Evolutionary conservation across 495 filamentous ascomycete genomes (phyloP).

Genomic region (Penicillium dipodomyicola): DNA sequence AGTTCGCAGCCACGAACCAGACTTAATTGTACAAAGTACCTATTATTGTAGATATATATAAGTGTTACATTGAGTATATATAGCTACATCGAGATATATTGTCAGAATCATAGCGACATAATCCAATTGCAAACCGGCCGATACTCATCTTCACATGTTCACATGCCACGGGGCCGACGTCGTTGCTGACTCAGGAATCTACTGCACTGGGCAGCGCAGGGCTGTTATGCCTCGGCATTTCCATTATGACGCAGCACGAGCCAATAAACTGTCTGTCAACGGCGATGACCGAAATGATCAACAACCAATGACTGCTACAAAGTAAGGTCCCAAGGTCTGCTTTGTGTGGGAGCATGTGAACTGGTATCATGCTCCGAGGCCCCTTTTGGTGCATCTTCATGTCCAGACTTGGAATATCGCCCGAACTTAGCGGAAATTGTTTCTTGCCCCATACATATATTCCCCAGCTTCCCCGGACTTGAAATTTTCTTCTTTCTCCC

Average conservation of each 20-base stretch:
- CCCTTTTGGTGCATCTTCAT: slow-evolving; percentile 10
- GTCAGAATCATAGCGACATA: background rate
- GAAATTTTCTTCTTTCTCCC: slow-evolving; percentile 23
- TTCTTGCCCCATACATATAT: slow-evolving; percentile 23
- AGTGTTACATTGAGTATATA: background rate
- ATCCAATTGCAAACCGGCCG: background rate
- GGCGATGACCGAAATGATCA: slow-evolving; percentile 25
- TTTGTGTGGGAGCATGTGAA: slow-evolving; percentile 9
- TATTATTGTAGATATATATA: background rate
- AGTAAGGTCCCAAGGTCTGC: slow-evolving; percentile 10
- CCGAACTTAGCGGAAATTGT: slow-evolving; percentile 16
- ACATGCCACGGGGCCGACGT: background rate
- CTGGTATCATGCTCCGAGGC: slow-evolving; percentile 22
- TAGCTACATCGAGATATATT: background rate
- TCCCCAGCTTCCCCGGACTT: slow-evolving; percentile 30
- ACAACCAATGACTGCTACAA: slow-evolving; percentile 17
- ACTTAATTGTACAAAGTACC: background rate
- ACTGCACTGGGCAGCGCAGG: background rate
- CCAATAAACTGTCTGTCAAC: slow-evolving; percentile 18
- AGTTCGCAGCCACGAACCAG: background rate
- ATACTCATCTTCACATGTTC: background rate
- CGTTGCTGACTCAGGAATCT: slow-evolving; percentile 2
- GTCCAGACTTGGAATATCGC: slow-evolving; percentile 10
- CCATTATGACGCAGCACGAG: slow-evolving; percentile 29
- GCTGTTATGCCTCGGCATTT: slow-evolving; percentile 33